phyloP scores from a whole-genome alignment of 495 filamentous ascomycete species.

The Podospora pseudocomata region DNA sequence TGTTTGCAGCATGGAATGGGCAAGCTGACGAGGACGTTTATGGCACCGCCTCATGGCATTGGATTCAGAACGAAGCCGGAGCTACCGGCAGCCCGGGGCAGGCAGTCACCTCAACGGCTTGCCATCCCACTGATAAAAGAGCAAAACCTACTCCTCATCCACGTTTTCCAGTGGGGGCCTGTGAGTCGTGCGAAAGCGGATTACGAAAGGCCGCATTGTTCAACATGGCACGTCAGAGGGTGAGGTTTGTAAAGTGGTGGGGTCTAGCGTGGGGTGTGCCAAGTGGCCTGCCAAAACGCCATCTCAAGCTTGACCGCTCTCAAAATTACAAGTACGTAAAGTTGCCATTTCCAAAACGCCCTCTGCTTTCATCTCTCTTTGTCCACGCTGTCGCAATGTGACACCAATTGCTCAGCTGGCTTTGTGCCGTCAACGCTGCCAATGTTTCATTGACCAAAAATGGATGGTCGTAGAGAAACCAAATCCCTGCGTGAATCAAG shows the following conservation, averaged over 20 bases:
- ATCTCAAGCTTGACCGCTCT: neutral
- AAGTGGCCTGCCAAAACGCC: neutral
- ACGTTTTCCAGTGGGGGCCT: neutral
- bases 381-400: neutral
- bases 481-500: conserved; percentile 3
- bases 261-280: conserved; percentile 3
- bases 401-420: neutral
- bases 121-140: conserved; percentile 1
- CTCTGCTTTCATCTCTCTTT: neutral
- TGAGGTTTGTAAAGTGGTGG: neutral
- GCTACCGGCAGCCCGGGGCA: neutral
- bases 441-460: conserved; percentile 9
- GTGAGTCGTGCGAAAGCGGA: conserved; percentile 7
- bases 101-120: neutral
- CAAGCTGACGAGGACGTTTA: neutral
- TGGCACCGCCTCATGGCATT: neutral
- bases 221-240: conserved; percentile 7
- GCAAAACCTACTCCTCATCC: neutral
- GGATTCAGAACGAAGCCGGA: neutral
- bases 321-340: neutral
- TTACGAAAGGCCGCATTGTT: conserved; percentile 4
- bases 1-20: neutral
- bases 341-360: neutral
- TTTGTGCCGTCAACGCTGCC: neutral
- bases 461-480: conserved; percentile 1